Percentiles rank a stretch among this genome's conserved stretches.
Conservation (phyloP, 1,284 basidiomycete genomes). For the Moesziomyces aphidis region DNA sequence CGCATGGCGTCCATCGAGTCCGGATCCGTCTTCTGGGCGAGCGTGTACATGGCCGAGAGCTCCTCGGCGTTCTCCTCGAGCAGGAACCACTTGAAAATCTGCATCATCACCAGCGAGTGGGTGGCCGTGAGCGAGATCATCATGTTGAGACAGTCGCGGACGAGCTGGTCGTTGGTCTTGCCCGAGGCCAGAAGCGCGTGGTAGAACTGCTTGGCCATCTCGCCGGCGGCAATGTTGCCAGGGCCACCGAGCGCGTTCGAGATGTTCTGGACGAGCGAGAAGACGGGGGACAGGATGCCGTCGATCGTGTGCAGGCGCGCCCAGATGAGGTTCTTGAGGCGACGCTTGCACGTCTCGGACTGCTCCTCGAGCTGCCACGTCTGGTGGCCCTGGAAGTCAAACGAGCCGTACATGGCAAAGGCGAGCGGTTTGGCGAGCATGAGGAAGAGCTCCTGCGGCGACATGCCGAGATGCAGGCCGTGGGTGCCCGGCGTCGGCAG, state of each 20-base stretch:
- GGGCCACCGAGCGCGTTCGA: constrained; percentile 50
- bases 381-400: constrained; percentile 46
- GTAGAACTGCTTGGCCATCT: constrained; percentile 46
- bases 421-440: constrained; percentile 43
- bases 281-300: constrained; percentile 34
- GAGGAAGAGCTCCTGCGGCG: constrained; percentile 24
- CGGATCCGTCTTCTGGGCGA: constrained; percentile 32
- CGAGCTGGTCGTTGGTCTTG: constrained; percentile 47
- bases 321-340: constrained; percentile 44
- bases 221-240: constrained; percentile 37
- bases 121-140: constrained; percentile 46
- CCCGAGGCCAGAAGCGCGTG: constrained; percentile 34
- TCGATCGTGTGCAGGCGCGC: constrained; percentile 41
- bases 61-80: constrained; percentile 30
- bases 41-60: constrained; percentile 23
- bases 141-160: constrained; percentile 40
- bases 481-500: constrained; percentile 36
- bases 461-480: constrained; percentile 36
- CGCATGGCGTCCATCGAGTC: constrained; percentile 33
- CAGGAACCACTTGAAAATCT: constrained; percentile 45
- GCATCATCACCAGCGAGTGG: constrained; percentile 44
- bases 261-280: constrained; percentile 35
- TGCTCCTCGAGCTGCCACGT: constrained; percentile 45
- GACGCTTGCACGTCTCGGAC: constrained; percentile 24
- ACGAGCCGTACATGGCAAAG: constrained; percentile 49